Conservation (phyloP, 1,284 basidiomycete genomes). For the Pascua sp. region DNA sequence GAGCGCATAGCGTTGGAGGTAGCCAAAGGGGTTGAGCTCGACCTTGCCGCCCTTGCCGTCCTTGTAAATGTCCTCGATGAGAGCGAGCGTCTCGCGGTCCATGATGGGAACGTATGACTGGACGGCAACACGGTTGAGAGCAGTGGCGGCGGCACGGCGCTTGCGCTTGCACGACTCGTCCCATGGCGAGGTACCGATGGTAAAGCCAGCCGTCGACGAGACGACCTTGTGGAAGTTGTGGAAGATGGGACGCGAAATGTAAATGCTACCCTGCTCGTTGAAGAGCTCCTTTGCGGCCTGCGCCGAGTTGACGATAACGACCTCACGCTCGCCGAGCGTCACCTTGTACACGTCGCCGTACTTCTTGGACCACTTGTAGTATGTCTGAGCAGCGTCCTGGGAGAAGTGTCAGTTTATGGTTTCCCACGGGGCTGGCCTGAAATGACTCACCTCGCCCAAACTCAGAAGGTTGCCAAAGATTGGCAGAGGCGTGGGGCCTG, state of each 20-base stretch:
- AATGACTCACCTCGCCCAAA: constrained; percentile 8
- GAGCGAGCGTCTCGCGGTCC: constrained; percentile 19
- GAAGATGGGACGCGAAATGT: constrained; percentile 20
- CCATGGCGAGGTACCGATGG: constrained; percentile 21
- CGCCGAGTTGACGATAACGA: constrained; percentile 20
- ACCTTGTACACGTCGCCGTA: constrained; percentile 24
- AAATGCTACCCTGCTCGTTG: constrained; percentile 14
- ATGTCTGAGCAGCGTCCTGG: constrained; percentile 14
- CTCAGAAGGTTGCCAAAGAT: constrained; percentile 17
- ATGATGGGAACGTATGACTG: constrained; percentile 19
- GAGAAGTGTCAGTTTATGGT: background rate
- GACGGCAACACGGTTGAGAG: constrained; percentile 15
- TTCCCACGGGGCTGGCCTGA: no score
- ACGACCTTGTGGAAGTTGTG: constrained; percentile 20
- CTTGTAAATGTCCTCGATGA: constrained; percentile 18
- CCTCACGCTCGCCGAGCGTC: constrained; percentile 21
- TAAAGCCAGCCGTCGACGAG: constrained; percentile 14
- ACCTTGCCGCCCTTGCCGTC: constrained; percentile 13
- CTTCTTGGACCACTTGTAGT: constrained; percentile 19
- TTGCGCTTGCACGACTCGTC: constrained; percentile 23
- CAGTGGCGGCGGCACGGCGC: constrained; percentile 19
- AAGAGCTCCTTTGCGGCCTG: constrained; percentile 20
- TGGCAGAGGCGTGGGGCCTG: constrained; percentile 12
- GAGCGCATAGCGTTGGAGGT: constrained; percentile 17
- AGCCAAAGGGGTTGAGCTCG: constrained; percentile 14